These are phyloP conservation scores for Entomortierella beljakovae DNA, from an alignment of 192 early-diverging fungal genomes.

Conservation along the genomic window DNA sequence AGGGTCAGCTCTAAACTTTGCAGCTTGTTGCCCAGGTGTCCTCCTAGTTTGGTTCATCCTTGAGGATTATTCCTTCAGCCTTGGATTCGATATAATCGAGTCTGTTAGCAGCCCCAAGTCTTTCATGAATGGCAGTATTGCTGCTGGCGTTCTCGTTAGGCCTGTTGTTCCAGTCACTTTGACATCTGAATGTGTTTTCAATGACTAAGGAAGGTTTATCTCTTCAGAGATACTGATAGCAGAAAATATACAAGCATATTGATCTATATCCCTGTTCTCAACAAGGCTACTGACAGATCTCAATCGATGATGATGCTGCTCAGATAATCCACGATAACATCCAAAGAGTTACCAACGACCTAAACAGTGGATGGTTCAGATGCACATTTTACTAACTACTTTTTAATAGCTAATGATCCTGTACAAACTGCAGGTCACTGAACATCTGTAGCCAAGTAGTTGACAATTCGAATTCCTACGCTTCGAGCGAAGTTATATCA, in stretches of 20 bases:
- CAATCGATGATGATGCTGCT: constrained; percentile 62
- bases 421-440: too few species aligned
- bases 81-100: constrained; percentile 64
- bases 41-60: constrained; percentile 62
- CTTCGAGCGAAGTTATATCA: too few species aligned
- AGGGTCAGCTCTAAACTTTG: constrained; percentile 66
- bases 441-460: too few species aligned
- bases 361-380: constrained; percentile 27
- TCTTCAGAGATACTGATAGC: constrained; percentile 66
- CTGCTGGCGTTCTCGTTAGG: constrained; percentile 61
- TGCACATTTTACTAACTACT: too few species aligned
- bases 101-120: constrained; percentile 57
- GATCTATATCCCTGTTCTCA: constrained; percentile 62
- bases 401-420: too few species aligned
- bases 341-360: constrained; percentile 13
- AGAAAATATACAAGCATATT: constrained; percentile 59
- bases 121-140: constrained; percentile 67
- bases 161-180: constrained; percentile 73
- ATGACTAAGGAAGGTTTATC: constrained; percentile 15
- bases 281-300: constrained; percentile 67
- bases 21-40: constrained; percentile 69
- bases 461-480: too few species aligned
- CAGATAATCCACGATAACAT: constrained; percentile 58
- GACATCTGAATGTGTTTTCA: constrained; percentile 53
- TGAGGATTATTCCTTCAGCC: constrained; percentile 71